These are phyloP conservation scores for Hymenoscyphus scutula DNA, from an alignment of 2,329 filamentous ascomycete species.

Conservation along the genomic window DNA sequence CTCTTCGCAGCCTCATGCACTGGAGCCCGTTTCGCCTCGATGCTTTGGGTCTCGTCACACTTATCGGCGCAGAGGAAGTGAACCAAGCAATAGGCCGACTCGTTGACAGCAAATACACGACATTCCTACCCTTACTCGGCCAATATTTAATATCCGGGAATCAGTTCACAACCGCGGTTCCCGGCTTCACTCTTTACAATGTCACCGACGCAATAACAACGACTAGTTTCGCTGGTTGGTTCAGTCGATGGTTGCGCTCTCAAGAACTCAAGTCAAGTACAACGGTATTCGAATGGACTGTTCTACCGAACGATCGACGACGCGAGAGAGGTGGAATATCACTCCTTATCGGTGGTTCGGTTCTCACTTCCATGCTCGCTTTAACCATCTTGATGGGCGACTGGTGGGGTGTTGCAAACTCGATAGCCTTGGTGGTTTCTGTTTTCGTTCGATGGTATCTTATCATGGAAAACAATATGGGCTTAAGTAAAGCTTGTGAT, in stretches of 20 bases:
- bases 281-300: background rate
- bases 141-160: constrained; percentile 16
- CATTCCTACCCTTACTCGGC: constrained; percentile 18
- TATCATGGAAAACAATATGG: constrained; percentile 9
- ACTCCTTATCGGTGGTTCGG: constrained; percentile 1
- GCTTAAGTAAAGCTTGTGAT: background rate
- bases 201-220: constrained; percentile 17
- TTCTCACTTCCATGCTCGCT: background rate
- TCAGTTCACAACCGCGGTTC: constrained; percentile 7
- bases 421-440: constrained; percentile 7
- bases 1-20: constrained; percentile 10
- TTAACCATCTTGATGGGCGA: constrained; percentile 7
- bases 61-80: constrained; percentile 20
- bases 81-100: constrained; percentile 14
- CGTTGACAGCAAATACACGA: constrained; percentile 14
- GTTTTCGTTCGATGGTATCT: constrained; percentile 12
- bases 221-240: constrained; percentile 13
- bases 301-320: background rate
- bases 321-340: constrained; percentile 1
- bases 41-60: constrained; percentile 19
- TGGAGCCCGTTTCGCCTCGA: constrained; percentile 18
- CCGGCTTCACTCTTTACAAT: constrained; percentile 19
- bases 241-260: constrained; percentile 16
- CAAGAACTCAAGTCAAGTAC: constrained; percentile 8
- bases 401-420: constrained; percentile 10